phyloP scores from a whole-genome alignment of 2,329 filamentous ascomycete species.

The Stachybotrys echinatus region DNA sequence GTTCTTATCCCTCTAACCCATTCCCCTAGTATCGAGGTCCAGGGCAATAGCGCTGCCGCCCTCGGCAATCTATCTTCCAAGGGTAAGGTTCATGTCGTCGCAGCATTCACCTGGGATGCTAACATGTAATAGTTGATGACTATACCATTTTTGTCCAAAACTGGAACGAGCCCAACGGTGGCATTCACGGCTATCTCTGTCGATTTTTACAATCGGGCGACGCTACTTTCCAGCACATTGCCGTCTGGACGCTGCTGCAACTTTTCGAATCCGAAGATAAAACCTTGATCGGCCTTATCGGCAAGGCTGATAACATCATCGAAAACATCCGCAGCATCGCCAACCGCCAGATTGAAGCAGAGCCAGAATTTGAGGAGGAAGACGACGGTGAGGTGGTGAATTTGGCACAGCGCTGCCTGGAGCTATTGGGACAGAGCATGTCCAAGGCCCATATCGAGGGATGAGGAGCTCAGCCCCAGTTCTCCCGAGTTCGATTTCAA shows the following conservation, averaged over 20 bases:
- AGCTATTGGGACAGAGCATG: conserved; percentile 71
- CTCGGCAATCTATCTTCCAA: conserved; percentile 95
- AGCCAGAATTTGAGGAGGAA: conserved; percentile 81
- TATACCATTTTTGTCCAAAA: conserved; percentile 94
- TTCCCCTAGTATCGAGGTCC: conserved; percentile 93
- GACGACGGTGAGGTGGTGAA: conserved; percentile 91
- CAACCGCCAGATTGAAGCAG: conserved; percentile 80
- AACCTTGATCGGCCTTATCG: conserved; percentile 80
- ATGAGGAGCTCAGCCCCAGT: conserved; percentile 28
- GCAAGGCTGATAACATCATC: conserved; percentile 85
- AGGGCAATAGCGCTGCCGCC: conserved; percentile 95
- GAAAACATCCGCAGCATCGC: conserved; percentile 89
- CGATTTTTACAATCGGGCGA: conserved; percentile 93
- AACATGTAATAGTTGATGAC: conserved; percentile 66
- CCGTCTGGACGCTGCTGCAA: conserved; percentile 95
- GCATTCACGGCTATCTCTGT: conserved; percentile 91
- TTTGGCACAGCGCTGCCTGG: conserved; percentile 83
- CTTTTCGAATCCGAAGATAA: conserved; percentile 93
- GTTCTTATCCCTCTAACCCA: conserved; percentile 93
- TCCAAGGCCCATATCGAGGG: conserved; percentile 81
- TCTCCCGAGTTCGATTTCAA: not conserved
- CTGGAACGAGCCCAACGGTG: conserved; percentile 87
- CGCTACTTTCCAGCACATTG: conserved; percentile 97
- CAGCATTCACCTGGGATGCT: conserved; percentile 5
- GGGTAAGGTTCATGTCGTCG: conserved; percentile 48